A percentile compares a stretch with the other conserved stretches of the same genome.
Conservation (phyloP, 1,284 basidiomycete species). For the Amylostereum areolatum region DNA sequence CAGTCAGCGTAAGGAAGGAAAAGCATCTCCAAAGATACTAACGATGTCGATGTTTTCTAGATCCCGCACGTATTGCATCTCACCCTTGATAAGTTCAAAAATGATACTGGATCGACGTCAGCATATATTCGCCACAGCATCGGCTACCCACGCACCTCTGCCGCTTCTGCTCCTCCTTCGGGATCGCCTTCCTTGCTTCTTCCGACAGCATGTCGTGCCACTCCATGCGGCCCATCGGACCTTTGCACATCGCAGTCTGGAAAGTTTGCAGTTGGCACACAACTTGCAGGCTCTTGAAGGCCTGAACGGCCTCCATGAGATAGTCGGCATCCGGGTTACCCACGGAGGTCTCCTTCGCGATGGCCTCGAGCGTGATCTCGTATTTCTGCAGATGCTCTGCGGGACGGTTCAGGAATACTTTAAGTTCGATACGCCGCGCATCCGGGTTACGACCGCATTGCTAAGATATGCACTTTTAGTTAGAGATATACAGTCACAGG, state of each 20-base stretch:
- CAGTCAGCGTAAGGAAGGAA: background rate
- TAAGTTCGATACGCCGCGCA: conserved; percentile 77
- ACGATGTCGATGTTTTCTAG: conserved; percentile 84
- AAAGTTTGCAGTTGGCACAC: conserved; percentile 79
- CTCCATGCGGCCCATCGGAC: conserved; percentile 68
- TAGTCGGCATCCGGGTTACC: conserved; percentile 81
- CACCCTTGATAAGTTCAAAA: conserved; percentile 92
- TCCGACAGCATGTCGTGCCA: conserved; percentile 85
- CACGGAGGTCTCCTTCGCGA: conserved; percentile 72
- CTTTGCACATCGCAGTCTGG: conserved; percentile 80
- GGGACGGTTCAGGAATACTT: conserved; percentile 83
- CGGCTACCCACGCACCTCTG: conserved; percentile 64
- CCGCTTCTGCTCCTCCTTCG: conserved; percentile 76
- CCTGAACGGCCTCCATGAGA: conserved; percentile 66
- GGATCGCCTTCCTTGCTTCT: conserved; percentile 57
- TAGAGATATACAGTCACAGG: background rate
- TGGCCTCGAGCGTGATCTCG: conserved; percentile 81
- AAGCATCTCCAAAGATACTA: conserved; percentile 16
- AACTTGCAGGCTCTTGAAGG: conserved; percentile 72
- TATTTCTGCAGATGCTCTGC: conserved; percentile 89
- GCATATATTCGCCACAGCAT: background rate
- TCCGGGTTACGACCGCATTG: conserved; percentile 64
- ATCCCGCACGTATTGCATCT: conserved; percentile 94
- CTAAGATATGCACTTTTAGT: conserved; percentile 9
- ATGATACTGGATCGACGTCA: conserved; percentile 58